phyloP scores from a whole-genome alignment of 345 rosid genomes.

The Syzygium grande region DNA sequence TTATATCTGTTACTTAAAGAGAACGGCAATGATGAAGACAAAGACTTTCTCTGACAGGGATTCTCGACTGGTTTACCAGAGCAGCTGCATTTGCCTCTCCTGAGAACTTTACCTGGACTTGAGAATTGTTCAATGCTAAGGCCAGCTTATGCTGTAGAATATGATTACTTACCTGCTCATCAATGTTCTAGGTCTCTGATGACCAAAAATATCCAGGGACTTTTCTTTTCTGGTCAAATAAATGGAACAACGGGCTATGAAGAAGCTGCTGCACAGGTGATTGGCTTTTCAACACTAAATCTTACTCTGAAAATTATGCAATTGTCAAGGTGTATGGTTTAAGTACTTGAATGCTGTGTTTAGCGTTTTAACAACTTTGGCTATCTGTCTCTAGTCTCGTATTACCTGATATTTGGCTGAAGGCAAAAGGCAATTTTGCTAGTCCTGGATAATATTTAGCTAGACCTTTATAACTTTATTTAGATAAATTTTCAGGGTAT shows the following conservation, averaged over 20 bases:
- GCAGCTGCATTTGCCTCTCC: slow-evolving; percentile 87
- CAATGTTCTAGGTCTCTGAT: slow-evolving; percentile 91
- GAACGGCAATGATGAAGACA: background rate
- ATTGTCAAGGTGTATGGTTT: background rate
- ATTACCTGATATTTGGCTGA: background rate
- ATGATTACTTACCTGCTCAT: slow-evolving; percentile 93
- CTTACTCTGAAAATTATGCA: background rate
- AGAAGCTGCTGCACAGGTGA: slow-evolving; percentile 99
- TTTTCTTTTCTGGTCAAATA: slow-evolving; percentile 98
- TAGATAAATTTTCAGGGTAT: slow-evolving; percentile 49
- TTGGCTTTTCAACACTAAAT: background rate
- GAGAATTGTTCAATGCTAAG: slow-evolving; percentile 93
- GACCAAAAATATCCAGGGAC: slow-evolving; percentile 90
- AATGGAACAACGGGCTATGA: slow-evolving; percentile 99
- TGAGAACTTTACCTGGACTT: slow-evolving; percentile 96
- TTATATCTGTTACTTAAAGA: background rate
- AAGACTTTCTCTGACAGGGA: slow-evolving; percentile 41
- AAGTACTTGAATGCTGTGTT: background rate
- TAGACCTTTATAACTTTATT: background rate
- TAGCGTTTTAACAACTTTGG: background rate
- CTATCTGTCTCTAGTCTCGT: background rate
- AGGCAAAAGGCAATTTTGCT: background rate
- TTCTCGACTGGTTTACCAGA: slow-evolving; percentile 98
- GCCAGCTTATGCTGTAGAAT: slow-evolving; percentile 99
- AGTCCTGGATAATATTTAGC: background rate